Percentiles rank a stretch among this genome's conserved stretches.
Evolutionary conservation across 2,329 filamentous ascomycete species (phyloP).

Genomic region (Penicillium sp.): DNA sequence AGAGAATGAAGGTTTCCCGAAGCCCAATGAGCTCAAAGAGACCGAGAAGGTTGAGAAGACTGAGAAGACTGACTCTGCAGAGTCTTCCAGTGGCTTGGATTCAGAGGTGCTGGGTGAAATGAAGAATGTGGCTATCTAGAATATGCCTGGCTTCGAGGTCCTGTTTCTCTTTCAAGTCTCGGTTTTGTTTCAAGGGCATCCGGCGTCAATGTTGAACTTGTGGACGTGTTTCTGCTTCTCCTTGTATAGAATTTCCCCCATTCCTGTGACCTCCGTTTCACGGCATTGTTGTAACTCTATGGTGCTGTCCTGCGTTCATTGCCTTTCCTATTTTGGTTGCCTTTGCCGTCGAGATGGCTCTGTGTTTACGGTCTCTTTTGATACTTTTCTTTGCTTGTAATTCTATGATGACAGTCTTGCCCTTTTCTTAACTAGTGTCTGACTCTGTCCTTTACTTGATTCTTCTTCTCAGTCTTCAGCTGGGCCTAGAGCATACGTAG

Average conservation of each 20-base stretch:
- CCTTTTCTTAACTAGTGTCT: slow-evolving; percentile 15
- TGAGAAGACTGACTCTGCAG: slow-evolving; percentile 24
- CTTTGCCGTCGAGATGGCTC: slow-evolving; percentile 17
- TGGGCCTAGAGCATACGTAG: background rate
- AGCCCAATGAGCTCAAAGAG: slow-evolving; percentile 25
- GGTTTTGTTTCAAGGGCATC: slow-evolving; percentile 16
- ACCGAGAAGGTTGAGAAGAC: slow-evolving; percentile 28
- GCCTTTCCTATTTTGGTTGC: slow-evolving; percentile 12
- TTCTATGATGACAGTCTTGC: slow-evolving; percentile 35
- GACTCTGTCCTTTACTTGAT: slow-evolving; percentile 15
- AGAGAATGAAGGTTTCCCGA: slow-evolving; percentile 31
- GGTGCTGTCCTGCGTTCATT: slow-evolving; percentile 19
- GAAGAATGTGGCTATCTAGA: slow-evolving; percentile 48
- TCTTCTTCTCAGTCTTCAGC: background rate
- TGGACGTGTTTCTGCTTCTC: slow-evolving; percentile 18
- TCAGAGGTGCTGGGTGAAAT: slow-evolving; percentile 45
- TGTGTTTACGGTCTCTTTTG: slow-evolving; percentile 24
- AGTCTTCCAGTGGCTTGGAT: slow-evolving; percentile 32
- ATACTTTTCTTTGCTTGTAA: slow-evolving; percentile 30
- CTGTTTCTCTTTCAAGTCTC: slow-evolving; percentile 10
- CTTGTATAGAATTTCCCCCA: slow-evolving; percentile 34
- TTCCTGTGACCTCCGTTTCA: slow-evolving; percentile 23
- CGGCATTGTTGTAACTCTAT: slow-evolving; percentile 30
- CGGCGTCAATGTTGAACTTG: slow-evolving; percentile 5
- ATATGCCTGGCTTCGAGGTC: slow-evolving; percentile 22